phyloP scores from a whole-genome alignment of 2,329 filamentous ascomycete species.

The Fusarium citri region DNA sequence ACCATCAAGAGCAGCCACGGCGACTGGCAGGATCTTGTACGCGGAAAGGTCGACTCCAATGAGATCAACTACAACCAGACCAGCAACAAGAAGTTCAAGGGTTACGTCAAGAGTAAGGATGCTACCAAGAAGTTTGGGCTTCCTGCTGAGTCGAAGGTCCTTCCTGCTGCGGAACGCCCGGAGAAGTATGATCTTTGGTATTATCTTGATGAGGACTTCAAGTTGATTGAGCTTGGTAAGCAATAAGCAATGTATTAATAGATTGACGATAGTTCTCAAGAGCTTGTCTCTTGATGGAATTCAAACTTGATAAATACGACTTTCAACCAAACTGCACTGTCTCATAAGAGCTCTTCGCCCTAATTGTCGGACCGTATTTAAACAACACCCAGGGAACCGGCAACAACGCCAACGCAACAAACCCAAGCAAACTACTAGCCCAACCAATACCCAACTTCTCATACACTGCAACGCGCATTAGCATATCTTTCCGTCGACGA shows the following conservation, averaged over 20 bases:
- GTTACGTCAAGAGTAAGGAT: constrained; percentile 50
- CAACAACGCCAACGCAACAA: constrained; percentile 60
- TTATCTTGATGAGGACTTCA: constrained; percentile 51
- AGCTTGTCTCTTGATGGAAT: neutral
- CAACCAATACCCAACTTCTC: constrained; percentile 57
- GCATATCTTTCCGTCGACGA: fast-evolving
- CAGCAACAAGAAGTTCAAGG: constrained; percentile 45
- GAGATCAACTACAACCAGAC: constrained; percentile 59
- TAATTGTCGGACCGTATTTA: constrained; percentile 56
- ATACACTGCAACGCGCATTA: constrained; percentile 52
- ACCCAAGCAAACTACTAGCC: constrained; percentile 61
- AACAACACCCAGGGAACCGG: constrained; percentile 66
- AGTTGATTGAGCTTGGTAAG: constrained; percentile 45
- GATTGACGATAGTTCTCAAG: neutral
- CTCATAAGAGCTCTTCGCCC: constrained; percentile 36
- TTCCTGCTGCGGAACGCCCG: constrained; percentile 48
- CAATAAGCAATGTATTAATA: constrained; percentile 41
- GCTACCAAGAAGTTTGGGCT: constrained; percentile 49
- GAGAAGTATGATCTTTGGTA: constrained; percentile 53
- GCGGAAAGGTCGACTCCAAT: constrained; percentile 51
- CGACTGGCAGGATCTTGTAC: constrained; percentile 55
- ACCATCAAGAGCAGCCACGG: constrained; percentile 53
- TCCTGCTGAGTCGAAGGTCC: constrained; percentile 46
- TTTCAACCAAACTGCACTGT: constrained; percentile 7
- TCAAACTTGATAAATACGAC: neutral